Conservation (phyloP, 768 basidiomycete species). For the Boletus reticulatus region DNA sequence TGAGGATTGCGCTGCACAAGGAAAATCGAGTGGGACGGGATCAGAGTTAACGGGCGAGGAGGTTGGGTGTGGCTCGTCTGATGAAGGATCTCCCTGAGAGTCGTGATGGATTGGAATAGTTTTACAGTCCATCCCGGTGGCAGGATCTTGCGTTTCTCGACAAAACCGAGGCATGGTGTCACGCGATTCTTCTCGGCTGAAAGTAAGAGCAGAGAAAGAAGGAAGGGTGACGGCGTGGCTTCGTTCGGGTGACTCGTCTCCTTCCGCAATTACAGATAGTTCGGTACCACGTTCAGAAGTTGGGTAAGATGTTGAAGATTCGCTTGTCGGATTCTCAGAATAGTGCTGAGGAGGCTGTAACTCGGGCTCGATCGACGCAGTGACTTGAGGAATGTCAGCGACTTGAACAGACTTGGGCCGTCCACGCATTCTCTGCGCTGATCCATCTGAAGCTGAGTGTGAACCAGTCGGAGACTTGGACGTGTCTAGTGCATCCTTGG, state of each 20-base stretch:
- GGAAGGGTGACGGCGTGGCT: conserved; percentile 10
- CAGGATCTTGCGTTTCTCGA: neutral
- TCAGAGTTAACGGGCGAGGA: conserved; percentile 36
- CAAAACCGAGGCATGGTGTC: neutral
- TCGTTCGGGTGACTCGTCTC: conserved; percentile 56
- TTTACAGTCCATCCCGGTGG: neutral
- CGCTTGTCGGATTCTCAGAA: neutral
- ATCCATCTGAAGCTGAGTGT: neutral
- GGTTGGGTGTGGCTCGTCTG: conserved; percentile 13
- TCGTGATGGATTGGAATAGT: neutral
- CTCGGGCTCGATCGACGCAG: conserved; percentile 3
- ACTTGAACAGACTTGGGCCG: conserved; percentile 3
- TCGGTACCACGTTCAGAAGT: conserved; percentile 38
- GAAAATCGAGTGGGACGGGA: conserved; percentile 40
- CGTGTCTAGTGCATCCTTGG: neutral
- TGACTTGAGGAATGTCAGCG: conserved; percentile 3
- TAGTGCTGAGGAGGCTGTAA: conserved; percentile 3
- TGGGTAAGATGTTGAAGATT: conserved; percentile 7
- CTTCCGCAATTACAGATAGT: conserved; percentile 71
- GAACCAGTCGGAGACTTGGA: neutral
- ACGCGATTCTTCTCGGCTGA: neutral
- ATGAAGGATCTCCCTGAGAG: conserved; percentile 10
- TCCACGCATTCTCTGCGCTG: neutral
- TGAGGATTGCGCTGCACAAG: conserved; percentile 11
- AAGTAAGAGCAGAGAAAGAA: neutral